A percentile compares a stretch with the other conserved stretches of the same genome.
phyloP scores from a whole-genome alignment of 2,329 filamentous ascomycete genomes.

The Emydomyces testavorans region DNA sequence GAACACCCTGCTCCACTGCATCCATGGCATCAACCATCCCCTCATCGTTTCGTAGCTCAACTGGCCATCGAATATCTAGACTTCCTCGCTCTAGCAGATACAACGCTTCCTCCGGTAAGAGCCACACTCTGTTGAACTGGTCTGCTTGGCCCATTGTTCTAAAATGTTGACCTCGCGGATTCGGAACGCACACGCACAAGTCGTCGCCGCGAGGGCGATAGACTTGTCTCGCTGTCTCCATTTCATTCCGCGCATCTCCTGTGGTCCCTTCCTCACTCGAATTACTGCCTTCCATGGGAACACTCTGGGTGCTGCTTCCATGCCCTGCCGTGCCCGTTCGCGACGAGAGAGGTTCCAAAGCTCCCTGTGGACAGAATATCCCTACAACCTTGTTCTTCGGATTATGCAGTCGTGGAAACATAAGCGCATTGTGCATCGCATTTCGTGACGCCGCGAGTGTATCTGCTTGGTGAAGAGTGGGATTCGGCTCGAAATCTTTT shows the following conservation, averaged over 20 bases:
- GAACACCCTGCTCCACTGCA: constrained; percentile 43
- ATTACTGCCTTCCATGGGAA: constrained; percentile 16
- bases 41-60: constrained; percentile 23
- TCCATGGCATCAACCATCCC: constrained; percentile 38
- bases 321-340: constrained; percentile 2
- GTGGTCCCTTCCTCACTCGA: constrained; percentile 12
- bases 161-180: constrained; percentile 59
- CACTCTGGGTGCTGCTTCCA: neutral
- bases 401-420: constrained; percentile 63
- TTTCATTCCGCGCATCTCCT: neutral
- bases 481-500: constrained; percentile 94
- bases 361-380: constrained; percentile 58
- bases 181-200: constrained; percentile 53
- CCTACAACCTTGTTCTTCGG: constrained; percentile 55
- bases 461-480: constrained; percentile 66
- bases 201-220: constrained; percentile 19
- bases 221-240: constrained; percentile 8
- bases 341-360: constrained; percentile 17
- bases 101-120: constrained; percentile 83
- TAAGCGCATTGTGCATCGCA: constrained; percentile 81
- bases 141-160: constrained; percentile 64
- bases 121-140: constrained; percentile 58
- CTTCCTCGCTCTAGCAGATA: constrained; percentile 81
- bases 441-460: constrained; percentile 68
- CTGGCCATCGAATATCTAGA: constrained; percentile 76